A percentile compares a stretch with the other conserved stretches of the same genome.
These are phyloP conservation scores for Microcera coccophila DNA, from an alignment of 2,329 filamentous ascomycete genomes.

Conservation along the genomic window DNA sequence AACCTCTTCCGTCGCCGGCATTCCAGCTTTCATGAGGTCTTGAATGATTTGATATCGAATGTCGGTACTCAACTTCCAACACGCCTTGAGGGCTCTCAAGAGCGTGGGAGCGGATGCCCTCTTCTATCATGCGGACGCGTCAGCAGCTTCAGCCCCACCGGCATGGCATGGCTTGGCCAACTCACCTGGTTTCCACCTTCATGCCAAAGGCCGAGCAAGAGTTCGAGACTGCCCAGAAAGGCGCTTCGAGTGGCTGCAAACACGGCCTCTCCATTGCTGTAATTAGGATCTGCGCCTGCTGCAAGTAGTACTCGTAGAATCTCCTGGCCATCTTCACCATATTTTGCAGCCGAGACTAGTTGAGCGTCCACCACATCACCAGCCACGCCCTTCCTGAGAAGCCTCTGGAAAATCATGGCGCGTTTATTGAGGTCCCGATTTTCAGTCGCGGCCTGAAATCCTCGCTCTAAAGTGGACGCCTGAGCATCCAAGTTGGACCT, in stretches of 20 bases:
- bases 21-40: conserved; percentile 50
- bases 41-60: conserved; percentile 46
- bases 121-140: conserved; percentile 35
- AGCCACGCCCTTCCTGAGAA: conserved; percentile 47
- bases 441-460: conserved; percentile 54
- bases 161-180: conserved; percentile 2
- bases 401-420: conserved; percentile 46
- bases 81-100: conserved; percentile 49
- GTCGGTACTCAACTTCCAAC: conserved; percentile 48
- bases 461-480: conserved; percentile 44
- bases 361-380: conserved; percentile 52
- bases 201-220: conserved; percentile 48
- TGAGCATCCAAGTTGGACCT: conserved; percentile 37
- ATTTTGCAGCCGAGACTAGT: conserved; percentile 50
- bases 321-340: conserved; percentile 45
- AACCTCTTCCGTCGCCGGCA: conserved; percentile 46
- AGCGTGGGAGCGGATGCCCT: conserved; percentile 47
- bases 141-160: conserved; percentile 9
- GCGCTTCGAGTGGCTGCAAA: conserved; percentile 52
- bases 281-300: conserved; percentile 53
- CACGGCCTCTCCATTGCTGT: conserved; percentile 52
- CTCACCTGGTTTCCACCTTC: conserved; percentile 40
- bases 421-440: conserved; percentile 48
- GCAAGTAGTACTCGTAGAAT: conserved; percentile 49
- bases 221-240: conserved; percentile 46